phyloP scores from a whole-genome alignment of 2,329 filamentous ascomycete genomes.

The Penicillium corylophilum region DNA sequence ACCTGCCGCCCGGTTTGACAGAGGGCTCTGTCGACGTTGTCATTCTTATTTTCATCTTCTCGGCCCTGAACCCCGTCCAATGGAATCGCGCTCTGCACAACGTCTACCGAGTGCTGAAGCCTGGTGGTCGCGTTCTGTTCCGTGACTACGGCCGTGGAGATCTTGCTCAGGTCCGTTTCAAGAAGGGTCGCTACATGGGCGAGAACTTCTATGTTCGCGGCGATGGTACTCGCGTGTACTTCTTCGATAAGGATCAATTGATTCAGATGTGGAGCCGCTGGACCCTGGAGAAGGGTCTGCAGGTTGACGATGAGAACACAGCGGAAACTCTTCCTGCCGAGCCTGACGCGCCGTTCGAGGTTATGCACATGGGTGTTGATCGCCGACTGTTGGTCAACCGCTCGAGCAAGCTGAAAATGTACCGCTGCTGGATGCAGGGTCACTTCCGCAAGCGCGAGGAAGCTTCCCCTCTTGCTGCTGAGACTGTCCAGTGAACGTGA shows the following conservation, averaged over 20 bases:
- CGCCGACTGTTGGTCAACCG: conserved; percentile 89
- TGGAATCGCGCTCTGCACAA: conserved; percentile 83
- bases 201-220: conserved; percentile 98
- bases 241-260: conserved; percentile 87
- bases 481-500: conserved; percentile 13
- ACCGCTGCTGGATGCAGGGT: conserved; percentile 73
- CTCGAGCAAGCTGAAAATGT: conserved; percentile 92
- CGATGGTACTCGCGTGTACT: conserved; percentile 95
- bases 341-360: conserved; percentile 56
- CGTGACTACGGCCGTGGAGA: conserved; percentile 95
- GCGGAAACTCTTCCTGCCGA: conserved; percentile 14
- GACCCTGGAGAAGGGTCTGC: conserved; percentile 38
- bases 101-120: conserved; percentile 78
- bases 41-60: conserved; percentile 96
- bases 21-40: conserved; percentile 87
- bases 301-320: conserved; percentile 15
- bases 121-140: conserved; percentile 90
- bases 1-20: conserved; percentile 71
- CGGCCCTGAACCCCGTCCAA: conserved; percentile 78
- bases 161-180: conserved; percentile 93
- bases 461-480: not conserved
- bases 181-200: conserved; percentile 87
- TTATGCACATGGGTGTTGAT: conserved; percentile 79
- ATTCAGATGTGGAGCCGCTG: conserved; percentile 70
- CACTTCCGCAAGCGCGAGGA: conserved; percentile 41